Evolutionary conservation across 352 stramenopile genomes (phyloP).

Genomic region (Globisporangium radiosum): DNA sequence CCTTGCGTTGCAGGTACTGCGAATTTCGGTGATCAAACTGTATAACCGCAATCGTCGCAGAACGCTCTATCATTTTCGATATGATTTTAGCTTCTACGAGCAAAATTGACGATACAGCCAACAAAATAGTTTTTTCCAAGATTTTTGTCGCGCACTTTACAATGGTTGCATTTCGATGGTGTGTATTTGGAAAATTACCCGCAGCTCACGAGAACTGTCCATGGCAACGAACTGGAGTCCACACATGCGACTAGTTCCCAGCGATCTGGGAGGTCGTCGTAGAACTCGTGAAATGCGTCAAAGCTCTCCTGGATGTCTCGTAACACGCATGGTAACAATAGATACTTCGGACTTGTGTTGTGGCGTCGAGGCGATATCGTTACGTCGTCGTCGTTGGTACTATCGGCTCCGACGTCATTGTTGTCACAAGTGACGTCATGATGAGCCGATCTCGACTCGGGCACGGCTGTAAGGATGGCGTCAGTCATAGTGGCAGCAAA

Average conservation of each 20-base stretch:
- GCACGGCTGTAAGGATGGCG: no score
- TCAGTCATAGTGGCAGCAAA: no score
- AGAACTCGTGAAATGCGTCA: neutral
- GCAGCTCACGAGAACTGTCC: constrained; percentile 9
- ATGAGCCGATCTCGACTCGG: neutral
- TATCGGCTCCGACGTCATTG: neutral
- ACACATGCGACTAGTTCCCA: constrained; percentile 9
- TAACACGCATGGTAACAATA: neutral
- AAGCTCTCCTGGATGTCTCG: constrained; percentile 4
- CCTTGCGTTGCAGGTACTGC: no score
- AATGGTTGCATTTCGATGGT: neutral
- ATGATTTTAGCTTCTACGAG: no score
- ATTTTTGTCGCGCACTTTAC: neutral
- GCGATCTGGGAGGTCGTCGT: constrained; percentile 2
- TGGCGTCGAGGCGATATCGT: no score
- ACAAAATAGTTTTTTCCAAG: no score
- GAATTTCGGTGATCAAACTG: no score
- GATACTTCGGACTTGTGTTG: neutral
- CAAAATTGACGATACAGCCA: no score
- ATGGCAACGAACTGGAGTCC: constrained; percentile 8
- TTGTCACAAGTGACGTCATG: neutral
- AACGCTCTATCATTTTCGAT: no score
- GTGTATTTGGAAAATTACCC: neutral
- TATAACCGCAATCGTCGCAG: no score
- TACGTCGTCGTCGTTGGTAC: neutral